Conservation (phyloP, 2,329 filamentous ascomycete genomes). For the Whalleya microplaca region DNA sequence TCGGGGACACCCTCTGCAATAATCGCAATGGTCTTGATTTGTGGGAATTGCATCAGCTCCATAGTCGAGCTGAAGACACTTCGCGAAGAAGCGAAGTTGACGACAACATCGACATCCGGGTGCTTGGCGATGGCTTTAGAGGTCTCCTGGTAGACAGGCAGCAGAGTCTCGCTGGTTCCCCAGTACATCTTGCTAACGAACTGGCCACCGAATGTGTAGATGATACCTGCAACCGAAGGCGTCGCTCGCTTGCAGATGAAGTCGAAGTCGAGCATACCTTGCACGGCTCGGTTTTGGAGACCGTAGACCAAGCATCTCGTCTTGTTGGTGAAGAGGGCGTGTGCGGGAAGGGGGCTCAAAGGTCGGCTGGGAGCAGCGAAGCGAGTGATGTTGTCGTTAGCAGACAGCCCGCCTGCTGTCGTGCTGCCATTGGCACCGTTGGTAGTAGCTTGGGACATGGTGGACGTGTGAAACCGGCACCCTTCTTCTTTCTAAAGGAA, state of each 20-base stretch:
- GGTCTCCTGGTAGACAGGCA: conserved; percentile 96
- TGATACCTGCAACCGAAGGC: conserved; percentile 97
- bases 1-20: conserved; percentile 99
- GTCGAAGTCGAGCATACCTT: conserved; percentile 98
- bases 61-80: conserved; percentile 98
- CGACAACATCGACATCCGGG: conserved; percentile 93
- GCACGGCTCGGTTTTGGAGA: conserved; percentile 91
- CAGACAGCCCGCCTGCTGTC: conserved; percentile 61
- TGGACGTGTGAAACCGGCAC: conserved; percentile 34
- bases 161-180: conserved; percentile 98
- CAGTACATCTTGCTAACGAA: conserved; percentile 99
- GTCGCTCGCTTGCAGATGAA: conserved; percentile 99
- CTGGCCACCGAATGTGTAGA: conserved; percentile 99
- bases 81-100: conserved; percentile 99
- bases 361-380: conserved; percentile 93
- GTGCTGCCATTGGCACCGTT: conserved; percentile 53
- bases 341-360: conserved; percentile 82
- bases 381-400: conserved; percentile 98
- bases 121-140: conserved; percentile 95
- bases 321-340: conserved; percentile 98
- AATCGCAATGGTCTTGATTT: conserved; percentile 98
- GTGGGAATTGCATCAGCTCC: conserved; percentile 96
- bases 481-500: conserved; percentile 4
- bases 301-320: conserved; percentile 99
- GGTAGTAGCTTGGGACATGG: conserved; percentile 59